Conservation (phyloP, 306 rosid species). For the Sechiopsis laciniata region DNA sequence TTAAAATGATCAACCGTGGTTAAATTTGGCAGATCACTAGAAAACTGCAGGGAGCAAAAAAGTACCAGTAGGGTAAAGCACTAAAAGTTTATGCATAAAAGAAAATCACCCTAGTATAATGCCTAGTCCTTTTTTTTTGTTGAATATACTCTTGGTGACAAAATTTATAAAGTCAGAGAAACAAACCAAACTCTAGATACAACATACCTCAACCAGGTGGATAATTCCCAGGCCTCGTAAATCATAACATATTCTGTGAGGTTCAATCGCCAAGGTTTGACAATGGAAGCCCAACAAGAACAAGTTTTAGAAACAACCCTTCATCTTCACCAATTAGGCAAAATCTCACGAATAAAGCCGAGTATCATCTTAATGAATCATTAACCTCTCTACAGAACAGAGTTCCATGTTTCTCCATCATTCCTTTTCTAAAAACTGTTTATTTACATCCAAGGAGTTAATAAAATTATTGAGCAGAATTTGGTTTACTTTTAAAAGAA, state of each 20-base stretch:
- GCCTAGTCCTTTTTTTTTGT: not conserved
- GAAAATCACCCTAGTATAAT: not conserved
- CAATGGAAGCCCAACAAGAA: slow-evolving; percentile 6
- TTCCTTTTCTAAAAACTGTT: slow-evolving; percentile 6
- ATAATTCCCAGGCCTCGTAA: not conserved
- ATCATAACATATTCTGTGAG: not conserved
- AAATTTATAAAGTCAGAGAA: not conserved
- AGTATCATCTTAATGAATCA: slow-evolving; percentile 2
- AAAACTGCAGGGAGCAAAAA: not conserved
- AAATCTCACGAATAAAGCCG: slow-evolving; percentile 3
- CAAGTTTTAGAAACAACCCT: not conserved
- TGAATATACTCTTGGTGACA: not conserved
- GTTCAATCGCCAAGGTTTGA: not conserved
- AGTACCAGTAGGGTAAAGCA: not conserved
- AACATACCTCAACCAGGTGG: slow-evolving; percentile 6
- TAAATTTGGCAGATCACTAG: slow-evolving; percentile 1
- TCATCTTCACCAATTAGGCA: not conserved
- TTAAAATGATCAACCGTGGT: not conserved
- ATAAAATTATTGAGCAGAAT: not conserved
- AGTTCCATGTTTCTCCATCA: not conserved
- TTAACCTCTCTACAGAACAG: not conserved
- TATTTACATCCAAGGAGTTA: not conserved
- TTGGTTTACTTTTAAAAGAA: not conserved
- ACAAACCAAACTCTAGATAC: slow-evolving; percentile 7
- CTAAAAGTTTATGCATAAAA: too few relatives aligned